These are phyloP conservation scores for Triticum aestivum DNA, from an alignment of 176 grass and related monocot genomes.

Conservation along the genomic window DNA sequence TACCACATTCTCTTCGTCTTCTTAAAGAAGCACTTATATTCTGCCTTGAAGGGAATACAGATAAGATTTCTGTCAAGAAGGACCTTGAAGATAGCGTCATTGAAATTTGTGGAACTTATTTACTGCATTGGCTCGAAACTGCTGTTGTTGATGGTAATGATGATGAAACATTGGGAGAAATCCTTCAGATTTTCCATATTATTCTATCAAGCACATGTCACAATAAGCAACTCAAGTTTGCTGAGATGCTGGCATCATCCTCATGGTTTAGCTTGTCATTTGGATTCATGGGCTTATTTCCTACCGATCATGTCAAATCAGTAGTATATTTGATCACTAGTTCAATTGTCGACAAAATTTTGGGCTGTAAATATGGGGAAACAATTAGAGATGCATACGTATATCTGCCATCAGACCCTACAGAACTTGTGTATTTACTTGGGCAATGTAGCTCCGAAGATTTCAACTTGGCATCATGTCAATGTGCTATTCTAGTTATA, in stretches of 20 bases:
- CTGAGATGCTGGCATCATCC: conserved; percentile 57
- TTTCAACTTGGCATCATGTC: conserved; percentile 75
- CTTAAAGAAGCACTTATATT: conserved; percentile 73
- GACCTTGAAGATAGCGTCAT: conserved; percentile 67
- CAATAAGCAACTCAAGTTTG: conserved; percentile 48
- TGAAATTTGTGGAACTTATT: conserved; percentile 62
- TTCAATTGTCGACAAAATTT: conserved; percentile 65
- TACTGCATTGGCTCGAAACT: conserved; percentile 71
- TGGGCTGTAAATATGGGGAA: conserved; percentile 68
- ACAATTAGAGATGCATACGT: conserved; percentile 75
- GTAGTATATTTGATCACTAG: conserved; percentile 69
- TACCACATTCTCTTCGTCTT: conserved; percentile 70
- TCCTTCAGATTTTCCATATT: conserved; percentile 84
- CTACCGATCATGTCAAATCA: conserved; percentile 71
- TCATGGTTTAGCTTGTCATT: conserved; percentile 93
- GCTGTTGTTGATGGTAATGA: conserved; percentile 56
- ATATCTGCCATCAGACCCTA: conserved; percentile 76
- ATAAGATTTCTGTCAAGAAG: conserved; percentile 37
- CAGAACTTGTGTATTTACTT: conserved; percentile 79
- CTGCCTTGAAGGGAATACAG: conserved; percentile 48
- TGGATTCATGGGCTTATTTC: conserved; percentile 84
- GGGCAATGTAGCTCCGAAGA: conserved; percentile 68
- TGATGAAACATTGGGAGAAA: conserved; percentile 61
- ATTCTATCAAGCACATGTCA: conserved; percentile 66
- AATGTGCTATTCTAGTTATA: conserved; percentile 73